Evolutionary conservation across 164 flowering plant genomes (phyloP), one percentile per base, ranked within the genome.

Genomic region (Kingdonia uniflora): DNA sequence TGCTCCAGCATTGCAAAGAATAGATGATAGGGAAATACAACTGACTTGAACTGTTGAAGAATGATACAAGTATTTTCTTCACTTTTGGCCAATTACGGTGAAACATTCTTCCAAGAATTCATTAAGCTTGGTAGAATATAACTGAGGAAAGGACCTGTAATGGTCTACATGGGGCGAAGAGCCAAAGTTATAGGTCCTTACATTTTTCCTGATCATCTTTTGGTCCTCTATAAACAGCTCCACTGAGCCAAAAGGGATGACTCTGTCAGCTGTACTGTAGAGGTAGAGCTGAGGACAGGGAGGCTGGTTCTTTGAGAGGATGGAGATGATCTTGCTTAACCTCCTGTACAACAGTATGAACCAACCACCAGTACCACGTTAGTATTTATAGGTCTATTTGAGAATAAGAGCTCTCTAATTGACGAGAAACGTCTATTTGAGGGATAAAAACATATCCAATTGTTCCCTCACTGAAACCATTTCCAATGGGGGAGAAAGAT

Each of bases 121-220:
- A 37, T 70, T 55, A 6, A 92, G 67, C 64, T 68, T 58, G 13
- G 77, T 66, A 2, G 78, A 25, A 59, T 88, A 92, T 17, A 66
- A 20, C 54, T 60, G 55, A n/a, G 95, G 94, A 67, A 76, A 88
- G 54, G 65, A 80, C 67, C 99, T 66, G 59, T 66, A 88, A 74
- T 92, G 99, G 49, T 92, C 99, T 15, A 88, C 99, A 55, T 92
- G 99, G 2, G 99, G 95, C 13, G 99, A 88, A 6, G 84, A 66
- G 1, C 61, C 69, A 42, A 88, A 88, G 57, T 88, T 76, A 43
- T 63, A 77, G 21, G 89, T 71, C 55, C 50, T 19, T 15, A 84
- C 86, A 42, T 54, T 63, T 65, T 61, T 79, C 39, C 95, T 95
- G 42, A 29, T 52, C 57, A 26, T 69, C 73, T 66, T 73, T 58